Evolutionary conservation across 768 basidiomycete species (phyloP), one percentile per base, ranked within the genome.

Genomic region (Lentinula boryana): DNA sequence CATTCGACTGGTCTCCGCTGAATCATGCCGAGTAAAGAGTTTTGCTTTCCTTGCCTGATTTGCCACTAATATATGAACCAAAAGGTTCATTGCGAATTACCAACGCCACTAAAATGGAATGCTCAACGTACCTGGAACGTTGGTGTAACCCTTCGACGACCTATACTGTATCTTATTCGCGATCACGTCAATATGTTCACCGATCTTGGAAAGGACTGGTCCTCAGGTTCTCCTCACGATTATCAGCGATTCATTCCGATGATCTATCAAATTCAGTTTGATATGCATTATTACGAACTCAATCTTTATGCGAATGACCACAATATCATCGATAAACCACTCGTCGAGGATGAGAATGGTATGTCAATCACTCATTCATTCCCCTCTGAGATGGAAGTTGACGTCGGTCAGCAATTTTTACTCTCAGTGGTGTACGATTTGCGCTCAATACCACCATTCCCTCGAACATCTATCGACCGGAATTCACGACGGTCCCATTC

Each of bases 141-240:
- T 68, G 76, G 84, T n/a, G 71, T 94, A 49, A 83, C 82, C 10
- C 75, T 98, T 27, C 81, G 84, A 7, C 84, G 85, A 56, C 88
- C 95, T 1, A 74, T 82, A 1, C 78, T 96, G 38, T 91, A 85
- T 68, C 77, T 97, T 18, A 78, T 98, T 10, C 85, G 94, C 46
- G 96, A 98, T 69, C 96, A 98, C 68, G 85, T 95, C 74, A 95
- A 93, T 67, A 91, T 98, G 82, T 84, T 98, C 67, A 87, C 87
- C 3, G 96, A 98, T 71, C 80, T 98, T n/a, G 86, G 87, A 36
- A 90, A 87, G 65, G 96, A 98, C 68, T 98, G 95, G 94, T 80
- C 79, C 23, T 84, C 89, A 10, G 94, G 93, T 3, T 89, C 91
- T 27, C 86, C 88, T 0, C 84, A 81, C 36, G 88, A 93, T 68